Evolutionary conservation across 768 basidiomycete genomes (phyloP).

Genomic region (Dacryopinax spathularia): DNA sequence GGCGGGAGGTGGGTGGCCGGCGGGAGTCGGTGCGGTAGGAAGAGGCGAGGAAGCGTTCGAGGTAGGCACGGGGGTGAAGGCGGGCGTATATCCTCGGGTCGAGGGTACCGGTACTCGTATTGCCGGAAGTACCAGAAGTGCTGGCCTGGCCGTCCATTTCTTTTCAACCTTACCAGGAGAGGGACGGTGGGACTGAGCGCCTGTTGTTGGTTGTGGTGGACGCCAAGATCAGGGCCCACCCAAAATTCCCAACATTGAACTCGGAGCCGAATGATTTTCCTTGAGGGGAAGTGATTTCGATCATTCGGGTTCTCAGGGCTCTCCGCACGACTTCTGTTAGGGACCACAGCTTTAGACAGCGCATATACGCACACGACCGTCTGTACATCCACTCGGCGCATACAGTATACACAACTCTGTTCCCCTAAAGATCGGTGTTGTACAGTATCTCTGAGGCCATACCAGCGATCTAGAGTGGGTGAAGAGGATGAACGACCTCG

Average conservation of each 20-base stretch:
- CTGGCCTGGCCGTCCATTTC: no score
- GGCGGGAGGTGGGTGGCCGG: conserved; percentile 16
- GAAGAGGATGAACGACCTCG: not conserved
- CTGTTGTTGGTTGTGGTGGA: not conserved
- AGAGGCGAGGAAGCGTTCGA: conserved; percentile 71
- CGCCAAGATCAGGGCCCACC: not conserved
- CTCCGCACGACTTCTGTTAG: not conserved
- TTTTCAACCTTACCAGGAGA: no score
- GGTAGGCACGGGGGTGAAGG: conserved; percentile 75
- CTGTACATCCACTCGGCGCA: not conserved
- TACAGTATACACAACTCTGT: not conserved
- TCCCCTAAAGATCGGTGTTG: no score
- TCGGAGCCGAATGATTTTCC: not conserved
- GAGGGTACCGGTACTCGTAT: not conserved
- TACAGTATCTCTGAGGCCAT: no score
- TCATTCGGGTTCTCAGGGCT: no score
- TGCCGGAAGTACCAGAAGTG: no score
- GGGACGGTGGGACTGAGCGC: no score
- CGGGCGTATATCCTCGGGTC: conserved; percentile 23
- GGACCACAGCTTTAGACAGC: no score
- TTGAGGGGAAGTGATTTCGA: not conserved
- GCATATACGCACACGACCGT: no score
- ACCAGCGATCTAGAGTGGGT: not conserved
- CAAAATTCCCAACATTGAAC: not conserved
- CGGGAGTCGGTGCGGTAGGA: conserved; percentile 74